Evolutionary conservation across 768 basidiomycete species (phyloP).

Genomic region (Leucocoprinus birnbaumii): DNA sequence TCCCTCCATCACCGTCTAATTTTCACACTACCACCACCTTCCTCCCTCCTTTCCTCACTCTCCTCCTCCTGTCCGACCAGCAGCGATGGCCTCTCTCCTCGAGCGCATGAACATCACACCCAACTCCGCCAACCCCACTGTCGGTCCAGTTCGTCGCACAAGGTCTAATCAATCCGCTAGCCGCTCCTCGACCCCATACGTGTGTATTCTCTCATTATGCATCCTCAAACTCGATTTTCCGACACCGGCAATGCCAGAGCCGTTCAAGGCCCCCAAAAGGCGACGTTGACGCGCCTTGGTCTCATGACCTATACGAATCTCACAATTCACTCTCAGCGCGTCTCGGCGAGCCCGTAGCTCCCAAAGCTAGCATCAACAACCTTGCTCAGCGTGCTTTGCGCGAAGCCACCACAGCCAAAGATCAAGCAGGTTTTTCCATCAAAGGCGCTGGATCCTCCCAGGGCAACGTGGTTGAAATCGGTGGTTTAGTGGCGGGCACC

Average conservation of each 20-base stretch:
- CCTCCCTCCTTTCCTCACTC: slow-evolving; percentile 1
- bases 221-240: slow-evolving; percentile 19
- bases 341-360: slow-evolving; percentile 39
- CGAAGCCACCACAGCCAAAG: slow-evolving; percentile 40
- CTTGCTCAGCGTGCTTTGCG: slow-evolving; percentile 61
- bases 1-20: slow-evolving; percentile 10
- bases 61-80: not conserved
- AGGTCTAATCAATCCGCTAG: slow-evolving; percentile 30
- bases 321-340: slow-evolving; percentile 63
- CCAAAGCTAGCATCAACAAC: slow-evolving; percentile 47
- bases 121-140: slow-evolving; percentile 25
- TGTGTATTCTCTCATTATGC: slow-evolving; percentile 34
- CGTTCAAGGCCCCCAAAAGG: slow-evolving; percentile 61
- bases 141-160: slow-evolving; percentile 41
- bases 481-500: slow-evolving; percentile 71
- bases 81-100: slow-evolving; percentile 53
- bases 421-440: slow-evolving; percentile 44
- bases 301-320: slow-evolving; percentile 67
- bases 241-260: slow-evolving; percentile 32
- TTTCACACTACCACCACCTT: slow-evolving; percentile 5
- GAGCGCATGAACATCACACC: slow-evolving; percentile 52
- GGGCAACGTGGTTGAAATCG: slow-evolving; percentile 73
- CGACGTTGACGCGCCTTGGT: slow-evolving; percentile 64
- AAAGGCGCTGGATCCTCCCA: slow-evolving; percentile 59
- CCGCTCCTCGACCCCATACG: slow-evolving; percentile 49